Evolutionary conservation across 2,329 filamentous ascomycete genomes (phyloP), one percentile per base, ranked within the genome.

Genomic region (Parafenestella ontariensis): DNA sequence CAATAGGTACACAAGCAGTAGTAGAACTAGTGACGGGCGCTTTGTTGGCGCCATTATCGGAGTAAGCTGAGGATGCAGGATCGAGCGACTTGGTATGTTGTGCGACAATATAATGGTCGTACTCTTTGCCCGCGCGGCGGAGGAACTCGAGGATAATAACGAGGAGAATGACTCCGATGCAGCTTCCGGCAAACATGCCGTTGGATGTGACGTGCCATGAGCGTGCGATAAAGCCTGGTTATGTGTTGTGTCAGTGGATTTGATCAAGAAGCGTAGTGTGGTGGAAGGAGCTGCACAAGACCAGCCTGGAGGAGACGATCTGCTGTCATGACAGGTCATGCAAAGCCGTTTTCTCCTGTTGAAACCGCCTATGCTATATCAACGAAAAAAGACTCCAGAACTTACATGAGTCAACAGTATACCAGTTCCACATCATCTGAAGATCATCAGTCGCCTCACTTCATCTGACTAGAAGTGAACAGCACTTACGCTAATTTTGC

Each of bases 391-490:
- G 11, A 15, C 11, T 13, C 37, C n/a, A 24, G 10, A 20, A 63
- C 65, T 36, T 65, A 71, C 81, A 92, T 17, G 87, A 76, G 69
- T 89, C 86, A 67, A 90, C 78, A 1, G 87, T 90, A 72, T 90
- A 81, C 88, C 89, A 91, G 72, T 92, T 92, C 89, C 89, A 92
- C 44, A 91, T 78, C 89, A 92, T 92, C 67, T 71, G 39, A 4
- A 18, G 10, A 26, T 2, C 18, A 36, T 64, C 31, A 64, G 56
- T 26, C 21, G 10, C 26, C 23, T 23, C 9, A 34, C 31, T 5
- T 21, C 15, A 3, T 29, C 28, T 15, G 15, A 17, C 24, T 28
- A 10, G 5, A 15, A 34, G 9, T 1, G 24, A 13, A 11, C 13
- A 13, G 9, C 11, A 48, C 65, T 44, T 57, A 72, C 71, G 52